These are phyloP conservation scores for Monilinia polystroma DNA, from an alignment of 2,329 filamentous ascomycete species.

Conservation along the genomic window DNA sequence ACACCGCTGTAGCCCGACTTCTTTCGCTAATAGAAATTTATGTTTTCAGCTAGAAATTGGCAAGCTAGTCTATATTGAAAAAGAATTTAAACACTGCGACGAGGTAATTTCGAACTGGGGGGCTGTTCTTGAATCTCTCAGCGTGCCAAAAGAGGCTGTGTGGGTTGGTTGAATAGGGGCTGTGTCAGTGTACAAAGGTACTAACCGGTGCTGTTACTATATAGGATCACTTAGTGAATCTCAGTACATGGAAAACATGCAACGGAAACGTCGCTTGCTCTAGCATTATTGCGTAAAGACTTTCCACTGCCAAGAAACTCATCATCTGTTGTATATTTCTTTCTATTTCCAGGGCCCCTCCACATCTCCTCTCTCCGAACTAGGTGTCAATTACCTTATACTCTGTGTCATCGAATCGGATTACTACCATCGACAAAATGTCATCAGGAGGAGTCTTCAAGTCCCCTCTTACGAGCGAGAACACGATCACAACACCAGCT, in stretches of 20 bases:
- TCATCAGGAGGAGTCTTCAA: slow-evolving; percentile 23
- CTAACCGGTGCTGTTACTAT: slow-evolving; percentile 5
- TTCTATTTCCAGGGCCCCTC: background rate
- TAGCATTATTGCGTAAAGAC: background rate
- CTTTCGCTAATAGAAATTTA: background rate
- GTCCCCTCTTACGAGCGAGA: slow-evolving; percentile 16
- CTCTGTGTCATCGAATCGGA: background rate
- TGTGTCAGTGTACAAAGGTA: background rate
- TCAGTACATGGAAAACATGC: background rate
- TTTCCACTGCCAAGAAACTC: background rate
- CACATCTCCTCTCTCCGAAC: background rate
- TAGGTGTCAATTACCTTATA: background rate
- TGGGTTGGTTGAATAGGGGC: background rate
- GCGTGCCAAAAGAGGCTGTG: background rate
- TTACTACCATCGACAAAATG: slow-evolving; percentile 8
- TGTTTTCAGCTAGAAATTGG: slow-evolving; percentile 5
- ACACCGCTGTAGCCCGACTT: background rate
- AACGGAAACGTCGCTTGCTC: slow-evolving; percentile 11
- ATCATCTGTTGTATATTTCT: background rate
- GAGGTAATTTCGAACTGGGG: background rate
- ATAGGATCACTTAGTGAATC: slow-evolving; percentile 12
- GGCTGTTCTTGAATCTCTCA: background rate
- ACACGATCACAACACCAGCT: background rate
- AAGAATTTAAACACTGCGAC: background rate
- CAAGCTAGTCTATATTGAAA: background rate